Conservation (phyloP, 805 yeast genomes). For the Vanderwaltozyma yarrowii region DNA sequence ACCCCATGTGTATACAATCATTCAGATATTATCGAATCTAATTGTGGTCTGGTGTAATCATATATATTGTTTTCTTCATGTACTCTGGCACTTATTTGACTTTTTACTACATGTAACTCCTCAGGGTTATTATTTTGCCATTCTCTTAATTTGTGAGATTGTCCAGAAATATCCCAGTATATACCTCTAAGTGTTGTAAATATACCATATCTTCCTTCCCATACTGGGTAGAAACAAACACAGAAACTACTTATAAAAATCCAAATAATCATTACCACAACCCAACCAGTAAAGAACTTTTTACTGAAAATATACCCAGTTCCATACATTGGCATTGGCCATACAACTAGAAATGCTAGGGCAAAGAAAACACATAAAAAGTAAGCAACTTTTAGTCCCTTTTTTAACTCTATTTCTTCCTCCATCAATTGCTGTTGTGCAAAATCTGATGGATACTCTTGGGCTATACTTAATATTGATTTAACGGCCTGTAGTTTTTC, state of each 20-base stretch:
- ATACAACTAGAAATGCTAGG: conserved; percentile 53
- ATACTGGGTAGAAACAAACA: conserved; percentile 60
- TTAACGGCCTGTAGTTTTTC: conserved; percentile 24
- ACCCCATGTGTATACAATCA: too few species aligned
- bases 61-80: conserved; percentile 2
- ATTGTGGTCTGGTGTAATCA: too few species aligned
- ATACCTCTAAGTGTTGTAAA: conserved; percentile 61
- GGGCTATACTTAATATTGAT: conserved; percentile 26
- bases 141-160: conserved; percentile 54
- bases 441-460: conserved; percentile 21
- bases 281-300: conserved; percentile 82
- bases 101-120: conserved; percentile 59
- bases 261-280: conserved; percentile 75
- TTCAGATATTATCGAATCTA: too few species aligned
- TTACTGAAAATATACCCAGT: conserved; percentile 63
- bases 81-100: conserved; percentile 42
- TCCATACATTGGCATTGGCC: conserved; percentile 97
- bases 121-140: conserved; percentile 76
- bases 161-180: conserved; percentile 80
- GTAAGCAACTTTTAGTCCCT: conserved; percentile 53
- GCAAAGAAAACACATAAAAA: conserved; percentile 51
- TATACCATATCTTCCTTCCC: conserved; percentile 64
- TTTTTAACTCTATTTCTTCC: conserved; percentile 43
- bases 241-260: conserved; percentile 53
- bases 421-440: conserved; percentile 10